Evolutionary conservation across 139 green algal species (phyloP).

Genomic region (Tetradesmus obliquus): DNA sequence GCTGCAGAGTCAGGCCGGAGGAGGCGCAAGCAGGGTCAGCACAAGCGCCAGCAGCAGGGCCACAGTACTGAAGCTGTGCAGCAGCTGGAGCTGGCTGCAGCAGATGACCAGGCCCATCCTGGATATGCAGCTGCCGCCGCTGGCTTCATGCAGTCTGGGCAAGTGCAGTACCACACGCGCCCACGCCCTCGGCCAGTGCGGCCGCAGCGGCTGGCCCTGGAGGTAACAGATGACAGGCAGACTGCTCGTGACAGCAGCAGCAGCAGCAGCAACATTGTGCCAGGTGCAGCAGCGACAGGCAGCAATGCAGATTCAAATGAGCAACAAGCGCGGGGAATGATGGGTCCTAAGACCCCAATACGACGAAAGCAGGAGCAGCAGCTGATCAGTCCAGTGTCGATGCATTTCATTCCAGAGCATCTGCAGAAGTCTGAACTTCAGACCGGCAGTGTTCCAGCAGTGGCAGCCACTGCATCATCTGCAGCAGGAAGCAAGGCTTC

Average conservation of each 20-base stretch:
- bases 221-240: not conserved
- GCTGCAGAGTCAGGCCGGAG: not conserved
- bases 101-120: not conserved
- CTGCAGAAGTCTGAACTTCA: not conserved
- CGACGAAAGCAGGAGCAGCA: constrained; percentile 2
- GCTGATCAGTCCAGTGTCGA: not conserved
- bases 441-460: not conserved
- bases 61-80: not conserved
- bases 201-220: not conserved
- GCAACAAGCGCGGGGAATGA: not conserved
- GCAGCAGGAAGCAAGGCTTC: not conserved
- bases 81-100: not conserved
- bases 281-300: not conserved
- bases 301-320: not conserved
- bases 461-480: not conserved
- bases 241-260: not conserved
- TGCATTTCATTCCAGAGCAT: constrained; percentile 3
- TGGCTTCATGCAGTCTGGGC: not conserved
- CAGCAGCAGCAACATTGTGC: not conserved
- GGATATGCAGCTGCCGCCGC: not conserved
- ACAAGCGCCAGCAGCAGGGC: not conserved
- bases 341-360: constrained; percentile 25
- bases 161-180: not conserved
- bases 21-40: not conserved
- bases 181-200: not conserved